A percentile compares a stretch with the other conserved stretches of the same genome.
Conservation (phyloP, 1,139 yeast genomes). For the Hanseniaspora uvarum region DNA sequence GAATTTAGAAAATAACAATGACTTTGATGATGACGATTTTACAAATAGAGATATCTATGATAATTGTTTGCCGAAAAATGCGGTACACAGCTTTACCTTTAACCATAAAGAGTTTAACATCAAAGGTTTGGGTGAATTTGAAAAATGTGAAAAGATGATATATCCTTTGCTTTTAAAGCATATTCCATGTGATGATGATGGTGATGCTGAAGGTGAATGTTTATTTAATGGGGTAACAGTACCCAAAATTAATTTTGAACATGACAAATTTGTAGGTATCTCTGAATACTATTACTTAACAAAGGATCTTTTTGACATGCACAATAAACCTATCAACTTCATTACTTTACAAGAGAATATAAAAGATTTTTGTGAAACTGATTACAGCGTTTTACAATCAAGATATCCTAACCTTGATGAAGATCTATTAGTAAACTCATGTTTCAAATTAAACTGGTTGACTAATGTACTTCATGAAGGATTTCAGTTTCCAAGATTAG, state of each 20-base stretch:
- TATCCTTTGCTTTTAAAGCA: slow-evolving; percentile 63
- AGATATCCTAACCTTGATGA: slow-evolving; percentile 34
- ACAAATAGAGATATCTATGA: slow-evolving; percentile 39
- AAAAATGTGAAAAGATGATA: slow-evolving; percentile 53
- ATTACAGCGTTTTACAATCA: slow-evolving; percentile 51
- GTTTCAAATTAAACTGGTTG: slow-evolving; percentile 79
- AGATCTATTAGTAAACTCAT: slow-evolving; percentile 49
- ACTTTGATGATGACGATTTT: slow-evolving; percentile 37
- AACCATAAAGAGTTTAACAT: slow-evolving; percentile 41
- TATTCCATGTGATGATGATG: slow-evolving; percentile 56
- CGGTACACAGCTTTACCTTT: slow-evolving; percentile 36
- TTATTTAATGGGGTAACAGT: slow-evolving; percentile 74
- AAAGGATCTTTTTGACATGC: slow-evolving; percentile 60
- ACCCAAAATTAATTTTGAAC: slow-evolving; percentile 58
- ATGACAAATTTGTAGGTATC: slow-evolving; percentile 64
- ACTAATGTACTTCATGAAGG: slow-evolving; percentile 70
- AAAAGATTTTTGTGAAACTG: slow-evolving; percentile 53
- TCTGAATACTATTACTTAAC: slow-evolving; percentile 84
- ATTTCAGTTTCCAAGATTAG: slow-evolving; percentile 55
- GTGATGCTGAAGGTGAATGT: slow-evolving; percentile 40
- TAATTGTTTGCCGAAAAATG: slow-evolving; percentile 64
- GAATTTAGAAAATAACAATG: slow-evolving; percentile 35
- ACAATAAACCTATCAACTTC: slow-evolving; percentile 63
- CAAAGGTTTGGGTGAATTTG: slow-evolving; percentile 59
- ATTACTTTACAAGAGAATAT: slow-evolving; percentile 50